phyloP scores from a whole-genome alignment of 2,329 filamentous ascomycete species.

The Cytospora piceae region DNA sequence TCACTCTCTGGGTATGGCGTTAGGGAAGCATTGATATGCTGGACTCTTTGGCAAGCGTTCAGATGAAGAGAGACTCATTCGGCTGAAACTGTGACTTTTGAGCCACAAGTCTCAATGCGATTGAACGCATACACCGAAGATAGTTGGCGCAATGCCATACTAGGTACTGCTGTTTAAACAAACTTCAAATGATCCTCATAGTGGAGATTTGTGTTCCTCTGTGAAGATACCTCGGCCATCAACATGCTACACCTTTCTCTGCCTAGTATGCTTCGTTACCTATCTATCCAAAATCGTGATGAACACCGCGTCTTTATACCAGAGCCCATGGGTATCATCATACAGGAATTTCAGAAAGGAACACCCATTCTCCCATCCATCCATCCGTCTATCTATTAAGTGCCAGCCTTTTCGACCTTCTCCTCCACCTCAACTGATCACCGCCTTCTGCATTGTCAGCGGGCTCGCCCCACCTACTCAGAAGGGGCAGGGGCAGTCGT shows the following conservation, averaged over 20 bases:
- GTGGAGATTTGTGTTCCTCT: neutral
- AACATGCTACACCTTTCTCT: neutral
- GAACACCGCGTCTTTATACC: neutral
- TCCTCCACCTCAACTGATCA: neutral
- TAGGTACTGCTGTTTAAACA: neutral
- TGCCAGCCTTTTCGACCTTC: neutral
- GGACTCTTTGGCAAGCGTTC: neutral
- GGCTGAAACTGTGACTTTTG: neutral
- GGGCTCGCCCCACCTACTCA: neutral
- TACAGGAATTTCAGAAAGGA: neutral
- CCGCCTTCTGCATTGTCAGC: neutral
- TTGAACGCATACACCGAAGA: neutral
- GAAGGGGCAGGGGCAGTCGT: neutral
- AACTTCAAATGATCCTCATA: neutral
- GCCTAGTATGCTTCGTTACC: neutral
- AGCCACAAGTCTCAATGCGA: neutral
- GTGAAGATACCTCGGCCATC: neutral
- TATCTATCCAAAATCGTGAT: neutral
- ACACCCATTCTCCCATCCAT: neutral
- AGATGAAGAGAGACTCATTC: neutral
- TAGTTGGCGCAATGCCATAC: neutral
- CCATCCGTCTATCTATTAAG: neutral
- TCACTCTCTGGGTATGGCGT: neutral
- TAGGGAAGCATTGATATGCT: neutral
- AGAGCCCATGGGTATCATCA: neutral